Base-by-base conservation (phyloP, 2,329 filamentous ascomycete species). In the Fonsecaea multimorphosa region DNA sequence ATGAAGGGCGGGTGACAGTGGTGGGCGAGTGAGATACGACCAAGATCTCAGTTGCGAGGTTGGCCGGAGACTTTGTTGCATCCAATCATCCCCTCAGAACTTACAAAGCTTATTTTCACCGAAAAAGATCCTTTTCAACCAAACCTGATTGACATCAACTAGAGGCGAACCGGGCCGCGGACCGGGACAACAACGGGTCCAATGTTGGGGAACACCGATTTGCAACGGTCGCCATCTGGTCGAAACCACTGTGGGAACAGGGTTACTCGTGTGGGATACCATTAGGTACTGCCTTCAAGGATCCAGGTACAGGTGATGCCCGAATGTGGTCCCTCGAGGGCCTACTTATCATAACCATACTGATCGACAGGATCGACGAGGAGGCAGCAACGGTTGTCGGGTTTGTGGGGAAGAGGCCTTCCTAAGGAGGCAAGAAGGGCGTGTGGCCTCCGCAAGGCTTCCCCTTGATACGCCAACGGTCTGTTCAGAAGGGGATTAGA, bases 91-190 rank as follows among this genome's bases (percentile, higher is more conserved):
- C 34, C 14, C 34, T 14, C 4, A 14, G 34, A n/a, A n/a, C n/a
- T n/a, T n/a, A n/a, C 29, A 38, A 14, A 12, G 34, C 14, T 22
- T n/a, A 22, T 46, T 24, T 22, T 9, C 19, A 22, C 40, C n/a
- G n/a, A 19, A 46, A 22, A 22, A 7, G 22, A 8, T 19, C 3
- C n/a, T n/a, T 7, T 19, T 7, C n/a, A n/a, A 22, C n/a, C n/a
- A n/a, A 22, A n/a, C 19, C 12, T 22, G n/a, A 46, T 9, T n/a
- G 40, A n/a, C 40, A 22, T 46, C 40, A 46, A n/a, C 40, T 46
- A 22, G 40, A 46, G 40, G 40, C 40, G 40, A 46, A 8, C 40
- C 40, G 40, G 40, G n/a, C 40, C 40, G 40, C 40, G 40, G n/a
- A 46, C 4, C 40, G 19, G 40, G 40, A n/a, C 36, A 16, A 22